Conservation (phyloP, 805 yeast species). For the Candida yuanshanica region DNA sequence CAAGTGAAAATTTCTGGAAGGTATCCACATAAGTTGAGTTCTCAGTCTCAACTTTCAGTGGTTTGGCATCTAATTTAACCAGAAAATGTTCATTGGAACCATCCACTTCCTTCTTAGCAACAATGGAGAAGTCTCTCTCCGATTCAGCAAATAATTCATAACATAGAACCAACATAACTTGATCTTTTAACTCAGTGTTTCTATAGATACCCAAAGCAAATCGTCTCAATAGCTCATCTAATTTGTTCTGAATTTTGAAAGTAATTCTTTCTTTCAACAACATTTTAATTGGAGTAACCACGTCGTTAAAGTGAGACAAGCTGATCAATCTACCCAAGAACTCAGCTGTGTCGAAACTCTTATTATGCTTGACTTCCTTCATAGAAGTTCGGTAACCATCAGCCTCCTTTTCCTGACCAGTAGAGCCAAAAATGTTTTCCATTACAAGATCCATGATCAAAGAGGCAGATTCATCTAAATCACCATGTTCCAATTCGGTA, state of each 20-base stretch:
- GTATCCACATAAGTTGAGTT: conserved; percentile 51
- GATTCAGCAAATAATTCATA: conserved; percentile 65
- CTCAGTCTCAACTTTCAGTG: conserved; percentile 47
- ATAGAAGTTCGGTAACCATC: conserved; percentile 82
- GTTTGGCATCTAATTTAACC: conserved; percentile 64
- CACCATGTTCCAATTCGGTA: conserved; percentile 57
- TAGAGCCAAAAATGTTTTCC: conserved; percentile 90
- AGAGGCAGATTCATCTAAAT: conserved; percentile 60
- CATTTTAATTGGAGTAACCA: conserved; percentile 65
- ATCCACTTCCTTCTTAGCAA: conserved; percentile 19
- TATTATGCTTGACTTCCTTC: conserved; percentile 86
- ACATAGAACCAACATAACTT: conserved; percentile 62
- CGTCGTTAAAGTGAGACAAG: conserved; percentile 46
- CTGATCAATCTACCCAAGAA: conserved; percentile 60
- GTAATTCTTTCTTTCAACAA: conserved; percentile 60
- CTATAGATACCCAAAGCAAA: conserved; percentile 73
- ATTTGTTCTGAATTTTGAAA: conserved; percentile 61
- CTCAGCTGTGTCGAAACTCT: conserved; percentile 85
- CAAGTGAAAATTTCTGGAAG: conserved; percentile 72
- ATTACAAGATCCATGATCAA: conserved; percentile 66
- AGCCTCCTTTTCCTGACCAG: conserved; percentile 92
- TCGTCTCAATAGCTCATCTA: conserved; percentile 74
- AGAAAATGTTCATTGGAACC: conserved; percentile 58
- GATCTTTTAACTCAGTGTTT: conserved; percentile 53
- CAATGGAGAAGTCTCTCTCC: conserved; percentile 21